Evolutionary conservation across 1,139 yeast genomes (phyloP).

Genomic region (Candida labiduridarum): DNA sequence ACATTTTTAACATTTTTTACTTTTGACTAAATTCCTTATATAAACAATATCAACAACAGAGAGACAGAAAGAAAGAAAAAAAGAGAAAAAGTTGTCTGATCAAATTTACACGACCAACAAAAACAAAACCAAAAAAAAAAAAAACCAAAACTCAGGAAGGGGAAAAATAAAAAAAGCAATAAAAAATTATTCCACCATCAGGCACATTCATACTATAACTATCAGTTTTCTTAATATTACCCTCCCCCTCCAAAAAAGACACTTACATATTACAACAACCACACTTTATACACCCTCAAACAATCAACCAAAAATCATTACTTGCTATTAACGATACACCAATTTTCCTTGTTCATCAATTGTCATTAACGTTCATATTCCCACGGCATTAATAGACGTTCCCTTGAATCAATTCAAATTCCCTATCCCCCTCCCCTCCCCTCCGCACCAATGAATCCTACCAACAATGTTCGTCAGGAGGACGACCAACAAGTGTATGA

Average conservation of each 20-base stretch:
- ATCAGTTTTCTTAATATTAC: neutral
- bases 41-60: too few species aligned
- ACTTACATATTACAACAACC: neutral
- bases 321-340: neutral
- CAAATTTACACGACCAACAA: neutral
- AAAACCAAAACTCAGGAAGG: neutral
- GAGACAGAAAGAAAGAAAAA: too few species aligned
- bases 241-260: neutral
- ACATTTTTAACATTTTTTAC: too few species aligned
- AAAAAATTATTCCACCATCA: neutral
- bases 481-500: slow-evolving; percentile 33
- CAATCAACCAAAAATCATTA: neutral
- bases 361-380: neutral
- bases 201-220: neutral
- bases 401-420: too few species aligned
- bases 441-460: neutral
- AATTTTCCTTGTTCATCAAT: too few species aligned
- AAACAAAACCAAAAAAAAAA: neutral
- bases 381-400: neutral
- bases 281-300: neutral
- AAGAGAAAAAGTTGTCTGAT: neutral
- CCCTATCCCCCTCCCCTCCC: too few species aligned
- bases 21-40: too few species aligned
- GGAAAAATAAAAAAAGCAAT: neutral
- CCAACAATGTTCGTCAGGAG: slow-evolving; percentile 7